phyloP scores from a whole-genome alignment of 495 filamentous ascomycete genomes.

The Aspergillus haitiensis region DNA sequence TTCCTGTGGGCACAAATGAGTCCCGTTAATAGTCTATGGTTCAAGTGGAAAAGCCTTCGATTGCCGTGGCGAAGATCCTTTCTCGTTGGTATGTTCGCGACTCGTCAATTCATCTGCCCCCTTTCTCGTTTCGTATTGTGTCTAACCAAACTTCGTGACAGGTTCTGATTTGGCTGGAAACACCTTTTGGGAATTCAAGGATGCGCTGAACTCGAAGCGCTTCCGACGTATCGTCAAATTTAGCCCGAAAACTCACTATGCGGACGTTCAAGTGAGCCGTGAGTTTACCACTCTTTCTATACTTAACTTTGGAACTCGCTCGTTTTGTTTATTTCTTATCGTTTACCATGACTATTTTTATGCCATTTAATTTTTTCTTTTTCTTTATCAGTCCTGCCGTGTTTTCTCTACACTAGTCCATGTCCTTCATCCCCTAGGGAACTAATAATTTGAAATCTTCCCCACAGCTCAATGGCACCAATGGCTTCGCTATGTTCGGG shows the following conservation, averaged over 20 bases:
- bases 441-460: conserved; percentile 24
- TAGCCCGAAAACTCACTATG: conserved; percentile 58
- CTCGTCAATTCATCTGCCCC: not conserved
- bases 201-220: conserved; percentile 56
- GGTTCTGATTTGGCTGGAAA: conserved; percentile 85
- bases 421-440: not conserved
- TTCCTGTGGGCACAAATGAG: conserved; percentile 26
- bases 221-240: conserved; percentile 69
- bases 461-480: conserved; percentile 83
- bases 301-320: too few relatives aligned
- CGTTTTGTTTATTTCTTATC: too few relatives aligned
- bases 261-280: conserved; percentile 65
- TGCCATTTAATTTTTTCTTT: not conserved
- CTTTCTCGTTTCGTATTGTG: conserved; percentile 16
- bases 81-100: conserved; percentile 64
- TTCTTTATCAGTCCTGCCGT: not conserved
- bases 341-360: too few relatives aligned
- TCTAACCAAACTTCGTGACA: conserved; percentile 34
- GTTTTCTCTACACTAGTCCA: not conserved
- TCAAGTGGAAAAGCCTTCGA: conserved; percentile 78
- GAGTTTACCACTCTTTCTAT: conserved; percentile 20
- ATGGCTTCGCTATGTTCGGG: conserved; percentile 86
- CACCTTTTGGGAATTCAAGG: conserved; percentile 92
- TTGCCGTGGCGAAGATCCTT: conserved; percentile 85
- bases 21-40: conserved; percentile 63